Base-by-base conservation (phyloP, 2,329 filamentous ascomycete genomes). In the Xylaria arbuscula region DNA sequence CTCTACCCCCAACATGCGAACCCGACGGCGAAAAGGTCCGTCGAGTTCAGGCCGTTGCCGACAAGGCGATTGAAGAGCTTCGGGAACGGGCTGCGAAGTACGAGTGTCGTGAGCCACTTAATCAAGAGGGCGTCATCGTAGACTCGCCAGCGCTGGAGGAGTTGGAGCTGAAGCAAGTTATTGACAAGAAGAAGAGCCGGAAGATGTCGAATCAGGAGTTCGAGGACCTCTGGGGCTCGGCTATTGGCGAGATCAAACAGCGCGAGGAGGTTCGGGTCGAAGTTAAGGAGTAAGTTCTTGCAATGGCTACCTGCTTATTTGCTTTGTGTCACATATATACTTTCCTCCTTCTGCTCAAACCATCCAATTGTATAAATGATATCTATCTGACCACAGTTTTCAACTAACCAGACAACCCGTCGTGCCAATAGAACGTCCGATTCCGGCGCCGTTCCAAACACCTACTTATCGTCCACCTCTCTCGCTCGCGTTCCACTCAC, bases 1-100 rank as follows among this genome's bases (percentile, higher is more conserved):
- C 96, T 8, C 83, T 99, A 9, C 90, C 94, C 6, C 95, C 97
- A 1, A 94, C 93, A 4, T 99, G 96, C 80, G 95, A 98, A 80
- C 92, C 96, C 0, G 97, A 99, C 79, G 94, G 94, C 69, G 93
- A 97, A 76, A 98, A 97, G 80, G 93, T 92, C 8, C 89, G 93
- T 47, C 91, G 92, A 19, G 92, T 98, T 57, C 93, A 95, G 76
- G 89, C 91, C 22, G 93, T 99, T 17, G 93, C 94, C 8, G 91
- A 98, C 78, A 92, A 91, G 78, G 94, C 93, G 1, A 87, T 98
- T 3, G 93, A 97, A 75, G 91, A 94, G 74, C 86, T 99, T 57
- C 88, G 96, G 62, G 89, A 97, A 73, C 90, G 93, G 48, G 90
- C 93, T 67, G 96, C 96, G 64, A 91, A 94, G 75, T 98, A 90